Evolutionary conservation across 805 yeast genomes (phyloP).

Genomic region (Yamadazyma takamatsuzukensis): DNA sequence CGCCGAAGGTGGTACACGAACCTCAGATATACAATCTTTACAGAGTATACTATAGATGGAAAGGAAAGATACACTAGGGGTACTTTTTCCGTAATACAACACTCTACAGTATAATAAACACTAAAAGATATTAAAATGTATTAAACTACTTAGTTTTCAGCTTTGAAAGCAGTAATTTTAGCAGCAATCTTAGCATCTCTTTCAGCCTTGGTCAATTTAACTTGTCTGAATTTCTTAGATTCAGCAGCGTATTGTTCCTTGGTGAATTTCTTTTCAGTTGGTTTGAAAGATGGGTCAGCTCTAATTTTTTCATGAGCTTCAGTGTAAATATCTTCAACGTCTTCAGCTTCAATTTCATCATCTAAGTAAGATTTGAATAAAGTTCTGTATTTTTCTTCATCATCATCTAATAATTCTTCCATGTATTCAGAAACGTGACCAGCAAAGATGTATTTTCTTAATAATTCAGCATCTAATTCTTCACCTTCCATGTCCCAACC

Average conservation of each 20-base stretch:
- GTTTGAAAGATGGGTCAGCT: slow-evolving; percentile 89
- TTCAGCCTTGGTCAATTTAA: slow-evolving; percentile 87
- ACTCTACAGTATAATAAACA: not conserved
- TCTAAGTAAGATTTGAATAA: slow-evolving; percentile 95
- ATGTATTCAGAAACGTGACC: slow-evolving; percentile 99
- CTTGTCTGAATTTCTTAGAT: slow-evolving; percentile 86
- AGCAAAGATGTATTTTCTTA: slow-evolving; percentile 99
- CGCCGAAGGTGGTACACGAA: too few relatives aligned
- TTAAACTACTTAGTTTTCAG: slow-evolving; percentile 31
- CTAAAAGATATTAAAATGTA: slow-evolving; percentile 1
- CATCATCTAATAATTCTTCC: slow-evolving; percentile 99
- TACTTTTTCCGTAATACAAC: too few relatives aligned
- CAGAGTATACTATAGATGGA: too few relatives aligned
- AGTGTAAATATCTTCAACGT: slow-evolving; percentile 90
- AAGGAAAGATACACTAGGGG: too few relatives aligned
- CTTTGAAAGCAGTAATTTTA: slow-evolving; percentile 90
- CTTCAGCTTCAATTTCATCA: slow-evolving; percentile 96
- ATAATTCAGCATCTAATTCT: slow-evolving; percentile 95
- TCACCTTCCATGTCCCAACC: slow-evolving; percentile 99
- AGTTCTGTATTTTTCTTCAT: slow-evolving; percentile 98
- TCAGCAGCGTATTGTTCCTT: slow-evolving; percentile 98
- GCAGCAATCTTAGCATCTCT: slow-evolving; percentile 84
- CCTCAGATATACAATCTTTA: too few relatives aligned
- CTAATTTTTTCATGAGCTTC: slow-evolving; percentile 95
- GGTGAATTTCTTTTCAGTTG: slow-evolving; percentile 88